These are phyloP conservation scores for Meripilus lineatus DNA, from an alignment of 1,284 basidiomycete genomes.

Conservation along the genomic window DNA sequence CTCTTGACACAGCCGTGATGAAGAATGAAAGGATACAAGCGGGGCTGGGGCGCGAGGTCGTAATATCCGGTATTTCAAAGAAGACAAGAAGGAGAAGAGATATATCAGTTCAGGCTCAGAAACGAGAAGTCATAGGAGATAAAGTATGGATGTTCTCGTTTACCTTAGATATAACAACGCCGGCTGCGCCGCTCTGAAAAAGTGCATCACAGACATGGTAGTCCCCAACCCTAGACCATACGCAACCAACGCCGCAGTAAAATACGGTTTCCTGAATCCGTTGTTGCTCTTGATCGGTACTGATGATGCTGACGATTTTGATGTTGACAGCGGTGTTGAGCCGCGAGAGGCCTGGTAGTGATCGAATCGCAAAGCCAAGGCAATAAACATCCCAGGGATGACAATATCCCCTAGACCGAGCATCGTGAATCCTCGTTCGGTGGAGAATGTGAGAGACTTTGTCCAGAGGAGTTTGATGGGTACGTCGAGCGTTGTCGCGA, in stretches of 20 bases:
- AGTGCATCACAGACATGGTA: conserved; percentile 90
- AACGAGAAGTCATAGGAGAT: background rate
- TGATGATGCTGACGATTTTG: background rate
- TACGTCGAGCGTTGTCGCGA: conserved; percentile 89
- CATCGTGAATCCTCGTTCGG: conserved; percentile 75
- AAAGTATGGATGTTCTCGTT: conserved; percentile 25
- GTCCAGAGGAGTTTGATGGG: conserved; percentile 92
- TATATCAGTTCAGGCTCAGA: background rate
- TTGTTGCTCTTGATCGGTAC: conserved; percentile 9
- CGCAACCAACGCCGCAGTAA: conserved; percentile 63
- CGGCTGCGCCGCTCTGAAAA: conserved; percentile 79
- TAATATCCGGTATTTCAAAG: background rate
- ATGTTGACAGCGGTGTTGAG: conserved; percentile 14
- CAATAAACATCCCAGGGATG: conserved; percentile 86
- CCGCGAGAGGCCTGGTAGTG: conserved; percentile 40
- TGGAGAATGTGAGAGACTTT: conserved; percentile 58
- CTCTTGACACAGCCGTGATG: conserved; percentile 43
- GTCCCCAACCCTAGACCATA: conserved; percentile 77
- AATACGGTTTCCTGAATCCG: conserved; percentile 73
- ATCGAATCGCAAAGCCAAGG: conserved; percentile 88
- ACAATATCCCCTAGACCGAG: conserved; percentile 92
- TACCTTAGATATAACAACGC: conserved; percentile 90
- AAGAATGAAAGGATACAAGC: conserved; percentile 64
- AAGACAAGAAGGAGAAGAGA: background rate
- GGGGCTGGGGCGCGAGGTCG: conserved; percentile 42